phyloP scores from a whole-genome alignment of 495 filamentous ascomycete genomes.

The Xylaria sp. region DNA sequence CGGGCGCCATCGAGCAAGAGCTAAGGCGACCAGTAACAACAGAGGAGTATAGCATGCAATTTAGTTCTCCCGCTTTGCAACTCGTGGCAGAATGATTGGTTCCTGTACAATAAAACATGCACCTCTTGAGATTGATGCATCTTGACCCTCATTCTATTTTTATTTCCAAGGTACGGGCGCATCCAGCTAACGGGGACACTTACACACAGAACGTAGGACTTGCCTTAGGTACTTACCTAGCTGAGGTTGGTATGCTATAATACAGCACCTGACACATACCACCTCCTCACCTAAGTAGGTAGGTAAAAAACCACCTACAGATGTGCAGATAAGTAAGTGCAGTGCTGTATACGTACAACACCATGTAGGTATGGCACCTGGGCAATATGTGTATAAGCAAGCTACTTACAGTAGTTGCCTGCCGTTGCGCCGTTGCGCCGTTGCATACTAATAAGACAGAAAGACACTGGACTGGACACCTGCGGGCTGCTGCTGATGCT shows the following conservation, averaged over 20 bases:
- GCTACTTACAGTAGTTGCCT: background rate
- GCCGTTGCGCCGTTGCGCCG: too few species aligned
- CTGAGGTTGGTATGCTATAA: background rate
- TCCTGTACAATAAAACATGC: constrained; percentile 1
- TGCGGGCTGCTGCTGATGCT: background rate
- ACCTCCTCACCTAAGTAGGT: background rate
- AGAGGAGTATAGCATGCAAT: constrained; percentile 9
- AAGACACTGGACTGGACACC: background rate
- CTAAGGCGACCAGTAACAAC: constrained; percentile 19
- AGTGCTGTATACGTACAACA: background rate
- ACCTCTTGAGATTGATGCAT: background rate
- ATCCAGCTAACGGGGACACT: background rate
- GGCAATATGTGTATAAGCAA: background rate
- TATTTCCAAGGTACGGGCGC: background rate
- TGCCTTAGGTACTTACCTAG: too few species aligned
- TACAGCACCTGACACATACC: background rate
- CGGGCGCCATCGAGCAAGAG: background rate
- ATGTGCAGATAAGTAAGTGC: background rate
- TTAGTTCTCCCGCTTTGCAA: background rate
- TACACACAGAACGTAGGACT: too few species aligned
- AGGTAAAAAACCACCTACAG: background rate
- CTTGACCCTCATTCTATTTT: background rate
- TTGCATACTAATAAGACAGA: background rate
- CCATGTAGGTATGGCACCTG: background rate
- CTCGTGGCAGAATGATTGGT: constrained; percentile 27